A percentile compares a stretch with the other conserved stretches of the same genome.
Conservation (phyloP, 768 basidiomycete genomes). For the Xerocomus spinulosus region DNA sequence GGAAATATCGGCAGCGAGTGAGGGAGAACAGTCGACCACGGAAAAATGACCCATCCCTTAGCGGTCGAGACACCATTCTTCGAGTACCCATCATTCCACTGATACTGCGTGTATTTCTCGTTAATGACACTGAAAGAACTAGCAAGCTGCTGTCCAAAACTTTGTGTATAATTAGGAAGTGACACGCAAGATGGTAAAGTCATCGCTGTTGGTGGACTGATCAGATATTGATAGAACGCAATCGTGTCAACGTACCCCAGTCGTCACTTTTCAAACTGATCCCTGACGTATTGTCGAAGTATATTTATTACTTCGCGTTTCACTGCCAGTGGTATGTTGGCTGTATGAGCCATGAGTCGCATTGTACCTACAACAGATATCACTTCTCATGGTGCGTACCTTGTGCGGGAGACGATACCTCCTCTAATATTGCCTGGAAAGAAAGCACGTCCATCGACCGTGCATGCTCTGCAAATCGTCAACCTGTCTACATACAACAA, state of each 20-base stretch:
- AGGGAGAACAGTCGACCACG: neutral
- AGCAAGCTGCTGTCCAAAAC: neutral
- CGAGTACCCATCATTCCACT: neutral
- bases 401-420: neutral
- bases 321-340: neutral
- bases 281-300: neutral
- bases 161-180: neutral
- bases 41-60: neutral
- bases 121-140: constrained; percentile 6
- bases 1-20: constrained; percentile 17
- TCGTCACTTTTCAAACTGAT: neutral
- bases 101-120: constrained; percentile 2
- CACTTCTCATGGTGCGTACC: neutral
- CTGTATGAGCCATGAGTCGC: neutral
- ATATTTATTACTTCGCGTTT: neutral
- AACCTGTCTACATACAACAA: no score
- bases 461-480: neutral
- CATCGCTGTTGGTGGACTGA: no score
- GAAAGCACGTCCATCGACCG: neutral
- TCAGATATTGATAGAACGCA: neutral
- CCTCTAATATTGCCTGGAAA: neutral
- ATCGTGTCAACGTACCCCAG: neutral
- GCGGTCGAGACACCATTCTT: neutral
- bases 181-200: neutral
- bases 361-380: neutral